Conservation (phyloP, 768 basidiomycete genomes). For the Mycena venus region DNA sequence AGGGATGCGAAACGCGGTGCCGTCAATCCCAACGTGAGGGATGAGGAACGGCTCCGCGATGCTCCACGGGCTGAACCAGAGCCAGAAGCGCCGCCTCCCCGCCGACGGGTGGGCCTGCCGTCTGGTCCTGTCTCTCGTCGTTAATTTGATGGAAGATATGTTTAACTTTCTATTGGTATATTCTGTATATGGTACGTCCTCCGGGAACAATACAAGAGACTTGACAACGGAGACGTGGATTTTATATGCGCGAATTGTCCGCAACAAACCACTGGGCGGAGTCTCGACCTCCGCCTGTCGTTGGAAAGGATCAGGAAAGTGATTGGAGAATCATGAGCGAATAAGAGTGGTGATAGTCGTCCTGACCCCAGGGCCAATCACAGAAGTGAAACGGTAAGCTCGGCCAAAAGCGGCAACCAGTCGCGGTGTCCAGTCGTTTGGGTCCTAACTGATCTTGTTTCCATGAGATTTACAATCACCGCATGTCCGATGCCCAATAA, state of each 20-base stretch:
- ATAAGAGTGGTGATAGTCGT: neutral
- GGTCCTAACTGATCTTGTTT: conserved; percentile 15
- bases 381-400: neutral
- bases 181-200: neutral
- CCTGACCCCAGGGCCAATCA: neutral
- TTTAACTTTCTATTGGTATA: conserved; percentile 6
- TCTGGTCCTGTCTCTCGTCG: conserved; percentile 45
- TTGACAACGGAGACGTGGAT: conserved; percentile 21
- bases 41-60: conserved; percentile 19
- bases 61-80: conserved; percentile 10
- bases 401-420: neutral
- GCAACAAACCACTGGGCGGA: neutral
- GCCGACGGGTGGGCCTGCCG: conserved; percentile 50
- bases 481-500: conserved; percentile 31
- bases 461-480: conserved; percentile 29
- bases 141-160: conserved; percentile 32
- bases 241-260: neutral
- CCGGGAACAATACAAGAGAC: conserved; percentile 4
- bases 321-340: neutral
- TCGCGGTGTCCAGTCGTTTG: conserved; percentile 13
- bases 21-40: conserved; percentile 22
- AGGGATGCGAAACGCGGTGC: conserved; percentile 63
- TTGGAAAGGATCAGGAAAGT: neutral
- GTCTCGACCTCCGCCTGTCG: neutral
- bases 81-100: conserved; percentile 21